phyloP scores from a whole-genome alignment of 2,329 filamentous ascomycete genomes.

The Colletotrichum liaoningense region DNA sequence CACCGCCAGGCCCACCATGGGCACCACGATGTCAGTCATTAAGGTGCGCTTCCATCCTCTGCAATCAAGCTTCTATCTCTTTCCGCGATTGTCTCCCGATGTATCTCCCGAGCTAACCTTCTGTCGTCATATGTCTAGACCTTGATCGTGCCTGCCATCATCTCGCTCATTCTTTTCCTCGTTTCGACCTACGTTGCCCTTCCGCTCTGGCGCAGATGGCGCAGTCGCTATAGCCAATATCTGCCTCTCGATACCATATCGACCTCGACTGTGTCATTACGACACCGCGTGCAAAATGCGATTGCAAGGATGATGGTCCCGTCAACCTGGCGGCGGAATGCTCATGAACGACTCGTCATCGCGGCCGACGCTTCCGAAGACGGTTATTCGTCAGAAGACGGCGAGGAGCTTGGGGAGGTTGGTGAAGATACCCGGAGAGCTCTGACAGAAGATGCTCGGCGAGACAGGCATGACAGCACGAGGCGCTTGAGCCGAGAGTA shows the following conservation, averaged over 20 bases:
- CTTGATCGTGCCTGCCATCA: conserved; percentile 75
- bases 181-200: conserved; percentile 72
- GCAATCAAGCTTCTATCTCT: conserved; percentile 37
- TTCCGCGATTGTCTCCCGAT: conserved; percentile 22
- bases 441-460: conserved; percentile 49
- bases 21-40: conserved; percentile 47
- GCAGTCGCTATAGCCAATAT: conserved; percentile 78
- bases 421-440: conserved; percentile 59
- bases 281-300: conserved; percentile 59
- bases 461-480: conserved; percentile 58
- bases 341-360: conserved; percentile 52
- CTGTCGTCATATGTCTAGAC: conserved; percentile 60
- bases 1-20: conserved; percentile 42
- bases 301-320: conserved; percentile 55
- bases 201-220: conserved; percentile 77
- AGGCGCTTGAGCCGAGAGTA: conserved; percentile 80
- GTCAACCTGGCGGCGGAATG: conserved; percentile 60
- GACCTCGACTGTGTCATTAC: conserved; percentile 65
- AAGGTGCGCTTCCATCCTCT: conserved; percentile 42
- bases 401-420: conserved; percentile 75
- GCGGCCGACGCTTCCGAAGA: conserved; percentile 56
- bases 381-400: conserved; percentile 73
- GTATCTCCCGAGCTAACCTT: conserved; percentile 19
- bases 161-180: conserved; percentile 77
- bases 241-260: conserved; percentile 75